These are phyloP conservation scores for Endoconidiophora polonica DNA, from an alignment of 2,329 filamentous ascomycete genomes.

Conservation along the genomic window DNA sequence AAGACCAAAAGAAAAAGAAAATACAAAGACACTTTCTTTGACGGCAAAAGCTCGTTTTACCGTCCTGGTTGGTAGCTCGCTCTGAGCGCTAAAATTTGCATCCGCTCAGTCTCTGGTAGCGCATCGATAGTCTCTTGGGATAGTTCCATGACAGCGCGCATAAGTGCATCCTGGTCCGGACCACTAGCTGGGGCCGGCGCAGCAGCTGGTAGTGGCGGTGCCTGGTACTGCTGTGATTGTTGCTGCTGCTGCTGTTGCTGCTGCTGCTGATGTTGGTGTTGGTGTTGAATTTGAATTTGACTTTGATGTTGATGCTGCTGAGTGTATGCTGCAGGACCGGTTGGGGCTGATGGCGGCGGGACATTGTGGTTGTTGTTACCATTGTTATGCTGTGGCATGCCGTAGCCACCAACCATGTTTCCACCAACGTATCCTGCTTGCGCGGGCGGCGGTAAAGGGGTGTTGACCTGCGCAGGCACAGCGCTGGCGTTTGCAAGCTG, in stretches of 20 bases:
- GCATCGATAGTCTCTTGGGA: slow-evolving; percentile 65
- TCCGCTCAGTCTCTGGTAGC: slow-evolving; percentile 56
- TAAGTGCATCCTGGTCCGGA: slow-evolving; percentile 52
- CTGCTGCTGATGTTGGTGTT: slow-evolving; percentile 18
- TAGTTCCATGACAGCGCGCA: slow-evolving; percentile 68
- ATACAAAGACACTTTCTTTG: not conserved
- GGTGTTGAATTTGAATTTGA: no score
- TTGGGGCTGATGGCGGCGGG: slow-evolving; percentile 21
- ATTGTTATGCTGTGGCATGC: not conserved
- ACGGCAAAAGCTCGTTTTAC: not conserved
- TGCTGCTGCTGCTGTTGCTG: slow-evolving; percentile 19
- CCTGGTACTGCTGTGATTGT: slow-evolving; percentile 19
- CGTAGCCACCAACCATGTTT: not conserved
- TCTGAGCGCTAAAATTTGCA: slow-evolving; percentile 64
- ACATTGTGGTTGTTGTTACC: not conserved
- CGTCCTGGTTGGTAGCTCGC: slow-evolving; percentile 32
- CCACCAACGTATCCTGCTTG: slow-evolving; percentile 12
- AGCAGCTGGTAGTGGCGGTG: slow-evolving; percentile 19
- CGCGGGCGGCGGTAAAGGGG: slow-evolving; percentile 20
- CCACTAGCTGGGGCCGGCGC: slow-evolving; percentile 22
- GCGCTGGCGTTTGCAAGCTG: slow-evolving; percentile 24
- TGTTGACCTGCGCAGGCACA: slow-evolving; percentile 19
- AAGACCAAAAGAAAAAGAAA: no score
- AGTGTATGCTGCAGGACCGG: slow-evolving; percentile 20
- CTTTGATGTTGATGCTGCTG: slow-evolving; percentile 5